Evolutionary conservation across 2,329 filamentous ascomycete species (phyloP).

Genomic region (Cryphonectria parasitica): DNA sequence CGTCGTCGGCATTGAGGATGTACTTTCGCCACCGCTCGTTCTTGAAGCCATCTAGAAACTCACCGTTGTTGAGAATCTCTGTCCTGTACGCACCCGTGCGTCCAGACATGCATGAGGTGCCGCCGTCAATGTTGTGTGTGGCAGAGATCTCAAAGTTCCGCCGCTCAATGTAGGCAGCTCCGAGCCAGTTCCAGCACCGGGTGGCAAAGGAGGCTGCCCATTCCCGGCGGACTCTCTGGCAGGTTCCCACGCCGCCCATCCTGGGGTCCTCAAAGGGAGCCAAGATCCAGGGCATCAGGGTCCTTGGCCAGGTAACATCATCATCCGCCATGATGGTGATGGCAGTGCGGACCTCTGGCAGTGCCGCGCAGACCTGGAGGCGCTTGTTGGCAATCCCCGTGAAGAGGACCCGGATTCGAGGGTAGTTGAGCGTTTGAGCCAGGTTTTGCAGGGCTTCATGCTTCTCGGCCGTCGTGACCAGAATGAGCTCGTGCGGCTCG

Average conservation of each 20-base stretch:
- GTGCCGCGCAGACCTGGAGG: constrained; percentile 87
- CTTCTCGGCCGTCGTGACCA: constrained; percentile 87
- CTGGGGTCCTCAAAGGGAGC: constrained; percentile 84
- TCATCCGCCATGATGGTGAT: constrained; percentile 96
- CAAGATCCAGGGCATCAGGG: constrained; percentile 86
- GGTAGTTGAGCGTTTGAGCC: constrained; percentile 60
- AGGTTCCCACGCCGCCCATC: constrained; percentile 91
- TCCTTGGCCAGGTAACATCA: constrained; percentile 89
- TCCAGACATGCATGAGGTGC: constrained; percentile 95
- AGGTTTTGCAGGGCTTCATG: constrained; percentile 69
- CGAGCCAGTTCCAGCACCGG: constrained; percentile 84
- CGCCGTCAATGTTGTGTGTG: constrained; percentile 92
- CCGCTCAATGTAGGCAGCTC: constrained; percentile 88
- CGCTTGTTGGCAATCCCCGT: constrained; percentile 93
- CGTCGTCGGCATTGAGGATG: constrained; percentile 93
- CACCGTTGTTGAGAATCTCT: constrained; percentile 81
- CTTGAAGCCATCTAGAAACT: constrained; percentile 87
- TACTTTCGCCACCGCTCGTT: constrained; percentile 89
- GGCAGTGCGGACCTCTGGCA: constrained; percentile 79
- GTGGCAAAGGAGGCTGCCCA: constrained; percentile 61
- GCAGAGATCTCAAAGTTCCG: constrained; percentile 97
- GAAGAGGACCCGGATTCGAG: constrained; percentile 73
- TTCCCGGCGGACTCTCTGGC: constrained; percentile 79
- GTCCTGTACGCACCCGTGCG: constrained; percentile 91
- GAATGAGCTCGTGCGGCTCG: constrained; percentile 72